Conservation (phyloP, 139 green algal genomes). For the Desmodesmus armatus region DNA sequence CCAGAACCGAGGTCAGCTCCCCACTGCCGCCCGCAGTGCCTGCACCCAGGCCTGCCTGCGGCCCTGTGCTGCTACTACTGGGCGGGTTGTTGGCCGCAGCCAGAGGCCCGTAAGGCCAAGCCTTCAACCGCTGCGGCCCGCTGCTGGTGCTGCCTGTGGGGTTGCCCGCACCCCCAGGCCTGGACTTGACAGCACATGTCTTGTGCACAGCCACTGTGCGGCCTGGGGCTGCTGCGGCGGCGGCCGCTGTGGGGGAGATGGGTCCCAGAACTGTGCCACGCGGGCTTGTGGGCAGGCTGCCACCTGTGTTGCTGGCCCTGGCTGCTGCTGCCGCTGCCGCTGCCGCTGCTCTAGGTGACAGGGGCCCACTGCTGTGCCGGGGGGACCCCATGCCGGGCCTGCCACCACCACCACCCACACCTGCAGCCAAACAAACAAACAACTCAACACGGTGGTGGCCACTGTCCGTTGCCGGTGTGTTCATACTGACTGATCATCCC, state of each 20-base stretch:
- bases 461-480: no score
- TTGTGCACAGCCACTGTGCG: constrained; percentile 28
- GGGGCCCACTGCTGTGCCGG: no score
- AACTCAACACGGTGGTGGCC: neutral
- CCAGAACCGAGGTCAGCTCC: neutral
- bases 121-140: neutral
- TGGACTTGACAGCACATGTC: constrained; percentile 40
- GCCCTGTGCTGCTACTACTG: neutral
- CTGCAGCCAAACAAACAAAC: neutral
- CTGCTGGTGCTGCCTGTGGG: neutral
- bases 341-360: neutral
- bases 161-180: constrained; percentile 8
- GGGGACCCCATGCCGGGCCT: neutral
- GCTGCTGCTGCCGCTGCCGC: neutral
- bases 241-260: neutral
- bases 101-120: neutral
- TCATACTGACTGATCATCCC: no score
- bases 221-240: neutral
- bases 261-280: neutral
- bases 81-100: neutral
- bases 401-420: neutral
- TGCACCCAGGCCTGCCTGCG: neutral
- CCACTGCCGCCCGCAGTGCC: neutral
- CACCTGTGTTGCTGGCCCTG: neutral
- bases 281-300: neutral